These are phyloP conservation scores for Verticillium isaacii DNA, from an alignment of 2,329 filamentous ascomycete species.

Conservation along the genomic window DNA sequence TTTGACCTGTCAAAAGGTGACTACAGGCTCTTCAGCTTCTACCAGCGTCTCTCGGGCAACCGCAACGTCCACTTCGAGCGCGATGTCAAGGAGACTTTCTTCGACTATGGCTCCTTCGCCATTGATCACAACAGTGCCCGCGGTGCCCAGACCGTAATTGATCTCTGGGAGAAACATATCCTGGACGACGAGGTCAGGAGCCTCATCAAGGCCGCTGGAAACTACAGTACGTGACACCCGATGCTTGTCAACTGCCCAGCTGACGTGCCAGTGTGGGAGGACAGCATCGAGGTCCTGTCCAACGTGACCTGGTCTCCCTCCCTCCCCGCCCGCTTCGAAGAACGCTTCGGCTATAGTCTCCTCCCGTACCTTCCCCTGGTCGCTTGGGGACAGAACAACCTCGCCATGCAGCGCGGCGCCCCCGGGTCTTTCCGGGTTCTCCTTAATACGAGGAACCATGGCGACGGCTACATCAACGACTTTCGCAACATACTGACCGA, in stretches of 20 bases:
- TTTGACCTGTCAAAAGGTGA: slow-evolving; percentile 11
- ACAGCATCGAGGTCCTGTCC: slow-evolving; percentile 26
- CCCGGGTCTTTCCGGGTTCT: not conserved
- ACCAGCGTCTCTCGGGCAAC: not conserved
- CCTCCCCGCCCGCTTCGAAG: slow-evolving; percentile 22
- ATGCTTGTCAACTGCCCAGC: not conserved
- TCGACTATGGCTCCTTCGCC: slow-evolving; percentile 17
- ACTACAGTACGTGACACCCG: slow-evolving; percentile 15
- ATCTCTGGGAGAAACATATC: slow-evolving; percentile 34
- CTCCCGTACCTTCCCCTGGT: slow-evolving; percentile 26
- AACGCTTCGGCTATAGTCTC: slow-evolving; percentile 26
- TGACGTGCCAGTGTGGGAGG: slow-evolving; percentile 20
- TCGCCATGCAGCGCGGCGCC: not conserved
- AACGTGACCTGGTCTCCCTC: slow-evolving; percentile 30
- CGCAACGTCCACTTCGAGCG: slow-evolving; percentile 4
- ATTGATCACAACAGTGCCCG: slow-evolving; percentile 27
- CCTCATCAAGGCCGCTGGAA: slow-evolving; percentile 25
- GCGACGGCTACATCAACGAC: slow-evolving; percentile 5
- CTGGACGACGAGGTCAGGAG: slow-evolving; percentile 22
- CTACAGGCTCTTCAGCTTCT: slow-evolving; percentile 2
- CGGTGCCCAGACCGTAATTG: slow-evolving; percentile 26
- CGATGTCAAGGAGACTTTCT: not conserved
- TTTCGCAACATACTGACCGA: slow-evolving; percentile 1
- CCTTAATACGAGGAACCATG: not conserved
- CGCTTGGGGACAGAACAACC: slow-evolving; percentile 11